Base-by-base conservation (phyloP, 1,139 yeast genomes). In the Trichomonascaceae sp. region DNA sequence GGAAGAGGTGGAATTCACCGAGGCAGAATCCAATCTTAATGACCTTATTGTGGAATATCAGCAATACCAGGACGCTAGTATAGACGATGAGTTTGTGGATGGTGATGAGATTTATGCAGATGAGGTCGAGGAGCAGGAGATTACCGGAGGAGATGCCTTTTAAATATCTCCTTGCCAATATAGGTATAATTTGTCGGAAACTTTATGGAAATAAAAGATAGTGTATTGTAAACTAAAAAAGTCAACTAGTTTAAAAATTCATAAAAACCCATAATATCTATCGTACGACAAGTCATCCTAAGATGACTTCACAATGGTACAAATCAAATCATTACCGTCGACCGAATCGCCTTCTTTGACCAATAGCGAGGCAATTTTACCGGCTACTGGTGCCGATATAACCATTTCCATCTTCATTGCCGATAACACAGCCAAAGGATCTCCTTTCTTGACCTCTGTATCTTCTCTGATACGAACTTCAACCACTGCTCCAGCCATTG, bases 331-430 rank as follows among this genome's bases (percentile, higher is more conserved):
- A 61, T 85, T 85, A 55, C 96, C 96, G 66, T 90, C 98, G 47
- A 95, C 98, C 51, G 95, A 85, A 68, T 93, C 99, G 64, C 96
- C 96, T 66, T 88, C 95, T 71, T 84, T 85, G 61, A 90, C 85
- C 55, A 79, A 70, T 41, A 93, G 79, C 32, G 85, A 87, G 52
- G 86, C 84, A 58, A 95, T 83, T 68, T 79, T 82, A 69, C 99
- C 99, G 57, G 85, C 79, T 58, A 82, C 85, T 53, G 96, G 96
- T 9, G 99, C 93, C 69, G 91, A 82, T 63, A 93, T 91, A 53
- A 93, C 96, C 98, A 93, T 93, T 77, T 93, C 99, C 99, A 95
- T 95, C 82, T 95, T 95, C 99, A 93, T 95, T 61, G 99, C 99
- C 68, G 95, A 84, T 67, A 93, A 79, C 32, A 93, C 96, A 55